Conservation (phyloP, 2,329 filamentous ascomycete genomes). For the Epichloe gansuensis region DNA sequence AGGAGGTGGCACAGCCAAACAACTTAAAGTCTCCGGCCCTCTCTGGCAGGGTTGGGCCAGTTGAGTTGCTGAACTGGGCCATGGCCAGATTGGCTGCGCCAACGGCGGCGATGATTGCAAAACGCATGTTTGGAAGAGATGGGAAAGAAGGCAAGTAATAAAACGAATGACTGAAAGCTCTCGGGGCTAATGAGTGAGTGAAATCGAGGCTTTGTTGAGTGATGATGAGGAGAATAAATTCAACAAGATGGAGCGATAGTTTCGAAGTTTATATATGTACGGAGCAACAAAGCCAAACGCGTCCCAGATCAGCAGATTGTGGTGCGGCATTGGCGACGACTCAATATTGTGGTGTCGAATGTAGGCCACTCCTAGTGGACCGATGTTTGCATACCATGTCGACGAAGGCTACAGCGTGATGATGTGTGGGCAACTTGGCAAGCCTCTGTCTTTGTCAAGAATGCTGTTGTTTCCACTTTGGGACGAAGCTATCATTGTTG, state of each 20-base stretch:
- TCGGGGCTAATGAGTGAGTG: slow-evolving; percentile 17
- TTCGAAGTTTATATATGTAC: slow-evolving; percentile 20
- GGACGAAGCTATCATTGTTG: not conserved
- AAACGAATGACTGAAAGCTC: slow-evolving; percentile 11
- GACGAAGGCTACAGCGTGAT: not conserved
- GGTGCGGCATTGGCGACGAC: not conserved
- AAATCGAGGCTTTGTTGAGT: slow-evolving; percentile 18
- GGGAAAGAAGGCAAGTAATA: slow-evolving; percentile 13
- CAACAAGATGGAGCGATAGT: slow-evolving; percentile 9
- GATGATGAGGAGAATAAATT: slow-evolving; percentile 10
- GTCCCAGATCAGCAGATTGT: slow-evolving; percentile 1
- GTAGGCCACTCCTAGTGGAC: not conserved
- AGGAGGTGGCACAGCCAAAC: slow-evolving; percentile 16
- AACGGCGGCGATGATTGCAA: slow-evolving; percentile 16
- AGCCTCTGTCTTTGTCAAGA: not conserved
- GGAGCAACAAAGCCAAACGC: not conserved
- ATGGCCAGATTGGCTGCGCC: slow-evolving; percentile 19
- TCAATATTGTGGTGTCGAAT: not conserved
- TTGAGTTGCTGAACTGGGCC: slow-evolving; percentile 12
- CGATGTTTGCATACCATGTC: slow-evolving; percentile 2
- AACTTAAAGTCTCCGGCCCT: slow-evolving; percentile 11
- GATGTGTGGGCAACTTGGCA: not conserved
- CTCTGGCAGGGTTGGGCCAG: slow-evolving; percentile 9
- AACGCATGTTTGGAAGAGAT: slow-evolving; percentile 18
- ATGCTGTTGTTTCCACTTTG: not conserved